Percentiles rank a stretch among this genome's conserved stretches.
Conservation (phyloP, 805 yeast species). For the Ogataea corticis region DNA sequence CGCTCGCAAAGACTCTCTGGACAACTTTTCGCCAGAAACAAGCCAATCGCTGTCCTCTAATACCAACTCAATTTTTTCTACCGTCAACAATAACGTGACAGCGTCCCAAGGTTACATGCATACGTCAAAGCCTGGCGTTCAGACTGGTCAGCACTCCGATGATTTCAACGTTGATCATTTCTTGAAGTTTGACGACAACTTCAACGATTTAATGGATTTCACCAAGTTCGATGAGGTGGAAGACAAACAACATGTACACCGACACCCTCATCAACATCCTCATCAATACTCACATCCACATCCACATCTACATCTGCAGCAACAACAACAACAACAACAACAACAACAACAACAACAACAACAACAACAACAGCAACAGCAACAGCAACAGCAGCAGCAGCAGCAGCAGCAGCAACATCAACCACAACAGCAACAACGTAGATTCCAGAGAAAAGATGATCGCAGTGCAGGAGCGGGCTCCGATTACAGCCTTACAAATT, state of each 20-base stretch:
- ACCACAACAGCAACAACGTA: neutral
- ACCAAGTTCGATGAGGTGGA: constrained; percentile 25
- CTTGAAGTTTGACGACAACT: constrained; percentile 32
- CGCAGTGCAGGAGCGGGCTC: constrained; percentile 1
- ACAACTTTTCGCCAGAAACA: constrained; percentile 29
- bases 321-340: constrained; percentile 3
- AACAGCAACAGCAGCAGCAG: neutral
- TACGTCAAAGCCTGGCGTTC: neutral
- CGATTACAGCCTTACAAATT: constrained; percentile 30
- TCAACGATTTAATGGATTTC: constrained; percentile 31
- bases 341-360: constrained; percentile 1
- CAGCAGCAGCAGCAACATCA: neutral
- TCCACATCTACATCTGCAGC: neutral
- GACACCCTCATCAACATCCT: neutral
- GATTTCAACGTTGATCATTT: constrained; percentile 35
- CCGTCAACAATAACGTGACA: constrained; percentile 5
- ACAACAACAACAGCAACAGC: neutral
- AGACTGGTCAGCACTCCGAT: constrained; percentile 14
- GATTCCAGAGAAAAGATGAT: neutral
- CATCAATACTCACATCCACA: neutral
- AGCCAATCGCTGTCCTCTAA: constrained; percentile 28
- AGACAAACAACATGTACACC: neutral
- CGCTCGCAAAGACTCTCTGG: constrained; percentile 16
- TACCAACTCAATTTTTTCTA: constrained; percentile 24
- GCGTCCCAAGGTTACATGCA: neutral